Evolutionary conservation across 202 grass and related monocot genomes (phyloP).

Genomic region (Setaria viridis): DNA sequence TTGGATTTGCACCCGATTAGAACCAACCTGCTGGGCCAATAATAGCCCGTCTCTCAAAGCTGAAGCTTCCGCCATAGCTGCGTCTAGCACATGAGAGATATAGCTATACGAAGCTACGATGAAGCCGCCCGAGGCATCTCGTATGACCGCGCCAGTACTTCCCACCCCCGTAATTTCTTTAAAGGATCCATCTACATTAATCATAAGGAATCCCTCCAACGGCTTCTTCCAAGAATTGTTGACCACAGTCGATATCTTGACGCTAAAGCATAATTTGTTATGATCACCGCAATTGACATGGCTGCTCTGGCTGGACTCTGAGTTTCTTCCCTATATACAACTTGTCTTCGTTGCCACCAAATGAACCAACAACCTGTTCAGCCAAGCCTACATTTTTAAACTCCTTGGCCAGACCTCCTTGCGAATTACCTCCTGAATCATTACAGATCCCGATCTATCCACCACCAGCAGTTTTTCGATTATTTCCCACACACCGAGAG

Average conservation of each 20-base stretch:
- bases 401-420: too few relatives aligned
- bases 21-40: background rate
- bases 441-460: too few relatives aligned
- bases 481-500: too few relatives aligned
- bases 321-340: too few relatives aligned
- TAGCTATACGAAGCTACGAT: background rate
- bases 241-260: background rate
- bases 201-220: background rate
- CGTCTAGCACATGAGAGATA: too few relatives aligned
- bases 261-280: background rate
- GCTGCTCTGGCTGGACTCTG: too few relatives aligned
- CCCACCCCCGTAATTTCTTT: background rate
- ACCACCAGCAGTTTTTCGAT: too few relatives aligned
- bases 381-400: too few relatives aligned
- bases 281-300: too few relatives aligned
- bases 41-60: background rate
- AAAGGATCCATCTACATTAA: background rate
- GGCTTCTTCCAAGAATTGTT: background rate
- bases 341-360: too few relatives aligned
- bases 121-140: background rate
- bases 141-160: background rate
- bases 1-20: background rate
- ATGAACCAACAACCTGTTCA: too few relatives aligned
- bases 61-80: background rate
- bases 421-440: too few relatives aligned